Evolutionary conservation across 2,329 filamentous ascomycete species (phyloP), one percentile per base, ranked within the genome.

Genomic region (Hymenoscyphus fructigenus): DNA sequence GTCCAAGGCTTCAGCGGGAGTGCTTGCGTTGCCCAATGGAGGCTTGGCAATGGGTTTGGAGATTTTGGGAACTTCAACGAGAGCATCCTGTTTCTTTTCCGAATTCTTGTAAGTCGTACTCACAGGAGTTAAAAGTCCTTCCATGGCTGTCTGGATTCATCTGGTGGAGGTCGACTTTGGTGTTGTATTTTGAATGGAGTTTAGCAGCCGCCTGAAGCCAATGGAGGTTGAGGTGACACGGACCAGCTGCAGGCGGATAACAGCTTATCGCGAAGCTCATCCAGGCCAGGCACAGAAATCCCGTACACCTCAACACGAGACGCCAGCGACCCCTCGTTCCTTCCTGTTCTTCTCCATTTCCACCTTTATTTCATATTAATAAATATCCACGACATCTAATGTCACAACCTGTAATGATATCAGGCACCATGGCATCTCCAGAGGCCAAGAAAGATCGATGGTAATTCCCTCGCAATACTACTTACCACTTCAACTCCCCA

Each of bases 1-100:
- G 50, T 87, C 81, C n/a, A 91, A 76, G 10, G 82, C 85, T 66
- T 87, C 84, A 47, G 78, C 73, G 28, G 79, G 69, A 14, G 67
- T 71, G 36, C 65, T 65, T 66, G 71, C 63, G 14, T 61, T 66
- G 41, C 47, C 26, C 47, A 65, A 64, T 32, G 60, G 50, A 28
- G 64, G 59, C 32, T 66, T 69, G 28, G 36, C 20, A 53, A 20
- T 60, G 58, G 57, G 32, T 32, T 61, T 59, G 34, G 61, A 26
- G 28, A 63, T 32, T 50, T 66, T 68, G 38, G 62, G 28, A 32
- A 70, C 67, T 66, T 74, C 70, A 32, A 69, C 57, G 12, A 66
- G 59, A 23, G 65, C 65, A 62, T 72, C 65, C 55, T 71, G 65
- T 47, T 61, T 28, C 6, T 62, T 61, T 26, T 70, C 60, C 38